Evolutionary conservation across 352 stramenopile genomes (phyloP).

Genomic region (Phytophthora fragariaefolia): DNA sequence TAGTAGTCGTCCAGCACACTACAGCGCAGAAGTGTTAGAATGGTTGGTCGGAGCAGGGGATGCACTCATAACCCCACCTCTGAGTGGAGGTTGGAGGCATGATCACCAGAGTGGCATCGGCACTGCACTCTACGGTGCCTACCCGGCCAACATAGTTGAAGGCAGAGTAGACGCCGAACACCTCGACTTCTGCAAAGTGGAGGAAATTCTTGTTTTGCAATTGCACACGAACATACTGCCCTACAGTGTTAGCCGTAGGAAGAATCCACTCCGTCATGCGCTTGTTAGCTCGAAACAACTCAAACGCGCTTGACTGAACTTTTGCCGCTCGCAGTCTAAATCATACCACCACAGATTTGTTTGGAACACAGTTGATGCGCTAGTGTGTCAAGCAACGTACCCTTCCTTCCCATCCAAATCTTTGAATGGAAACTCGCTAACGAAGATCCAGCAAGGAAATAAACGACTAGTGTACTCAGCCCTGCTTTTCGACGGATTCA

Average conservation of each 20-base stretch:
- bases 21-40: neutral
- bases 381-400: conserved; percentile 21
- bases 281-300: conserved; percentile 78
- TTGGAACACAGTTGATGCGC: no score
- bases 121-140: conserved; percentile 76
- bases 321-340: conserved; percentile 82
- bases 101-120: conserved; percentile 90
- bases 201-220: conserved; percentile 90
- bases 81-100: conserved; percentile 73
- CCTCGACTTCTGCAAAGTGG: conserved; percentile 91
- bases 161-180: conserved; percentile 91
- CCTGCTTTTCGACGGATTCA: conserved; percentile 71
- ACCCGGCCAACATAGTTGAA: conserved; percentile 88
- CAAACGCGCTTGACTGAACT: conserved; percentile 76
- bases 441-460: conserved; percentile 94
- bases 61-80: conserved; percentile 35
- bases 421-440: conserved; percentile 90
- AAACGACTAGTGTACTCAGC: conserved; percentile 85
- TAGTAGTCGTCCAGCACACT: conserved; percentile 86
- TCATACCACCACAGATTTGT: no score
- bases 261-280: conserved; percentile 91
- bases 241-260: conserved; percentile 82
- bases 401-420: conserved; percentile 80
- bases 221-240: conserved; percentile 88
- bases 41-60: neutral